Percentiles rank a stretch among this genome's conserved stretches.
Conservation (phyloP, 2,329 filamentous ascomycete species). For the Epichloe typhina region DNA sequence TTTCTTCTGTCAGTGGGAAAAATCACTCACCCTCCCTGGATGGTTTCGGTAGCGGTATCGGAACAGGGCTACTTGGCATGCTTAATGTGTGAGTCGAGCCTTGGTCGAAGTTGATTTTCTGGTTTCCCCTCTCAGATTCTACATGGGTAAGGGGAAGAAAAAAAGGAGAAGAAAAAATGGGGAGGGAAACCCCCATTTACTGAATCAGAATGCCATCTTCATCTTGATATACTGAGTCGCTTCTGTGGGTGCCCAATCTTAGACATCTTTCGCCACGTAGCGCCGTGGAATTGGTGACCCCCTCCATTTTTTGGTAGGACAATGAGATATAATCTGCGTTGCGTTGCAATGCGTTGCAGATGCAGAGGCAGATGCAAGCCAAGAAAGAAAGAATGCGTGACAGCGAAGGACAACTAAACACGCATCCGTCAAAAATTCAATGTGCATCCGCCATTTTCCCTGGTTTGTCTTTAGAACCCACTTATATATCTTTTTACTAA, state of each 20-base stretch:
- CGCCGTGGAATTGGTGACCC: neutral
- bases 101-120: neutral
- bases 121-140: neutral
- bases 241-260: neutral
- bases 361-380: neutral
- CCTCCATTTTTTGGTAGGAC: neutral
- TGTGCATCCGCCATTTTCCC: no score
- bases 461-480: no score
- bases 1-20: neutral
- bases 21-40: neutral
- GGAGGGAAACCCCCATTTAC: neutral
- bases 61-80: conserved; percentile 5
- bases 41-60: conserved; percentile 1
- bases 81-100: neutral
- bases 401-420: neutral
- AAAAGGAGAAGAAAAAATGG: neutral
- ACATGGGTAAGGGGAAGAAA: neutral
- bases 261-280: neutral
- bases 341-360: neutral
- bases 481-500: no score
- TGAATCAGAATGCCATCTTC: neutral
- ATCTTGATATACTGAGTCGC: neutral
- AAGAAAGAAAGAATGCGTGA: neutral
- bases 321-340: conserved; percentile 1
- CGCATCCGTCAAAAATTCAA: no score